These are phyloP conservation scores for Alternaria angustiovoidea DNA, from an alignment of 2,329 filamentous ascomycete species.

Conservation along the genomic window DNA sequence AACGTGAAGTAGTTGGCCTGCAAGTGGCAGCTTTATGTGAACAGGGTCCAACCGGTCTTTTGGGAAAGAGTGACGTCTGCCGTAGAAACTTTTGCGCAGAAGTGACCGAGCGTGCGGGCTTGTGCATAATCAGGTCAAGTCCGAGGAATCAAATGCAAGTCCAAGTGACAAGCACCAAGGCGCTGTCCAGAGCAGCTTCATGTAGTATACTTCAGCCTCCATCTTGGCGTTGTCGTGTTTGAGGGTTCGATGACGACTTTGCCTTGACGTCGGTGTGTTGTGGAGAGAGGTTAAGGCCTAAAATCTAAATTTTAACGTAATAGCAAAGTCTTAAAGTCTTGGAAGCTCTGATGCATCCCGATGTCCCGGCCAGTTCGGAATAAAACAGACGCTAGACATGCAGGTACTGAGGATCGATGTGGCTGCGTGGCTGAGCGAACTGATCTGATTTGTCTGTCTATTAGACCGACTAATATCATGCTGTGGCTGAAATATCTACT, in stretches of 20 bases:
- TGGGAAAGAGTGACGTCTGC: slow-evolving; percentile 8
- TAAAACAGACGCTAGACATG: slow-evolving; percentile 10
- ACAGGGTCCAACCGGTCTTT: background rate
- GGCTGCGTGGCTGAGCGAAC: slow-evolving; percentile 9
- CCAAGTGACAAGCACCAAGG: slow-evolving; percentile 1
- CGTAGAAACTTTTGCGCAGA: slow-evolving; percentile 10
- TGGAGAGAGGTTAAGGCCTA: slow-evolving; percentile 3
- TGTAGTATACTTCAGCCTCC: slow-evolving; percentile 16
- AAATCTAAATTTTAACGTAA: slow-evolving; percentile 26
- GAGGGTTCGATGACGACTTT: slow-evolving; percentile 27
- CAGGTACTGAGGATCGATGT: slow-evolving; percentile 14
- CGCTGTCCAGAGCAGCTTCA: slow-evolving; percentile 22
- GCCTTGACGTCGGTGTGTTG: slow-evolving; percentile 9
- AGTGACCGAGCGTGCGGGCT: slow-evolving; percentile 21
- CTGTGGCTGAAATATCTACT: slow-evolving; percentile 25
- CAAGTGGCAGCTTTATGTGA: background rate
- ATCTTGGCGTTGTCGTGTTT: slow-evolving; percentile 22
- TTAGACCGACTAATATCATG: background rate
- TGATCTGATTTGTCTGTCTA: slow-evolving; percentile 8
- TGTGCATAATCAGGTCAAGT: slow-evolving; percentile 19
- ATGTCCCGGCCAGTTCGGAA: slow-evolving; percentile 19
- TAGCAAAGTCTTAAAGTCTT: slow-evolving; percentile 27
- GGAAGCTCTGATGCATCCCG: slow-evolving; percentile 20
- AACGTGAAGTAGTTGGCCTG: background rate
- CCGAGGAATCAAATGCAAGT: slow-evolving; percentile 1